phyloP scores from a whole-genome alignment of 2,329 filamentous ascomycete species.

The Verticillium dahliae region DNA sequence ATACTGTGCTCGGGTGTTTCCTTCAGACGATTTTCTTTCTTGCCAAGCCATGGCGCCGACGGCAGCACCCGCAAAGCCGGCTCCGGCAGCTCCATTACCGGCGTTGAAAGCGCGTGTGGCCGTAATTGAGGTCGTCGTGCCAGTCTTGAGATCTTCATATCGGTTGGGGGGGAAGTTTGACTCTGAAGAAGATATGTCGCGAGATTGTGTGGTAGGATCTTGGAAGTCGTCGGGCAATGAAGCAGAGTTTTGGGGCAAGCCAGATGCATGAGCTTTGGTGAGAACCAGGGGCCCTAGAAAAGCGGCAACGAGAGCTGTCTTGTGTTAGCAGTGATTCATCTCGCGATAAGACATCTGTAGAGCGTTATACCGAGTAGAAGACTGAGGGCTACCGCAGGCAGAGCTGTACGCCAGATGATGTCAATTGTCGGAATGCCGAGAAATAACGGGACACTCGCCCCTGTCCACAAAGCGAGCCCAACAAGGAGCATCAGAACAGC shows the following conservation, averaged over 20 bases:
- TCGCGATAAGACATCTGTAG: not conserved
- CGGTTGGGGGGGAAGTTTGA: slow-evolving; percentile 37
- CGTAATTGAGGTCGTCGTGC: slow-evolving; percentile 27
- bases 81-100: slow-evolving; percentile 20
- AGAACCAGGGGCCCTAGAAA: slow-evolving; percentile 26
- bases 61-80: slow-evolving; percentile 25
- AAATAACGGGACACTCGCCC: slow-evolving; percentile 42
- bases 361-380: slow-evolving; percentile 38
- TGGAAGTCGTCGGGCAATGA: slow-evolving; percentile 23
- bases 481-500: slow-evolving; percentile 33
- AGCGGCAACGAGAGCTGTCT: slow-evolving; percentile 26
- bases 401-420: slow-evolving; percentile 38
- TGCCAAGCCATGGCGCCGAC: slow-evolving; percentile 31
- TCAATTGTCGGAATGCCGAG: slow-evolving; percentile 37
- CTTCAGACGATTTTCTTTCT: slow-evolving; percentile 17
- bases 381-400: slow-evolving; percentile 44
- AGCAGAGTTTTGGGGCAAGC: slow-evolving; percentile 29
- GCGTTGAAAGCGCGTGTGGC: slow-evolving; percentile 14
- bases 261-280: slow-evolving; percentile 20
- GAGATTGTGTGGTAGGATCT: slow-evolving; percentile 15
- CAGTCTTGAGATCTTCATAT: slow-evolving; percentile 41
- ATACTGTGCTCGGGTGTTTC: not conserved
- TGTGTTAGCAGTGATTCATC: slow-evolving; percentile 1
- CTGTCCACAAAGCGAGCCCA: slow-evolving; percentile 47
- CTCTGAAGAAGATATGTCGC: slow-evolving; percentile 33